phyloP scores from a whole-genome alignment of 805 yeast species.

The Saturnispora bothae region DNA sequence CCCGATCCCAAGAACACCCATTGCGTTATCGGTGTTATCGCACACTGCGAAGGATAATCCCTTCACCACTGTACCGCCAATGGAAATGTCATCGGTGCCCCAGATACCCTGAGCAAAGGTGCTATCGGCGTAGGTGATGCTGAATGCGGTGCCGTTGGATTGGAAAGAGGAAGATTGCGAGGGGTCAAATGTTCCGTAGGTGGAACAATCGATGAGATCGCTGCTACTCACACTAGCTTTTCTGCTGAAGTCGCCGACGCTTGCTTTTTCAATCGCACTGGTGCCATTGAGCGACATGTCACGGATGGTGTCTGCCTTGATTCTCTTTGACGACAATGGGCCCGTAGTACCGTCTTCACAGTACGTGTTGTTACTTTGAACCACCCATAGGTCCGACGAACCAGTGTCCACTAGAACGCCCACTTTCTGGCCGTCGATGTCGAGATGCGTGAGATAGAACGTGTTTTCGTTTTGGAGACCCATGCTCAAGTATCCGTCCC shows the following conservation, averaged over 20 bases:
- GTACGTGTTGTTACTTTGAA: slow-evolving; percentile 38
- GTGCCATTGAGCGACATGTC: slow-evolving; percentile 2
- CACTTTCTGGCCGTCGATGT: slow-evolving; percentile 39
- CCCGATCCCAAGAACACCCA: slow-evolving; percentile 72
- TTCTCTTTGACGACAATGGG: slow-evolving; percentile 8
- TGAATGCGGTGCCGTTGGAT: slow-evolving; percentile 32
- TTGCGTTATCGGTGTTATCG: slow-evolving; percentile 46
- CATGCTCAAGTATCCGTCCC: slow-evolving; percentile 22
- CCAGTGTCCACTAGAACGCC: slow-evolving; percentile 63
- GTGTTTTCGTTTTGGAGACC: slow-evolving; percentile 29
- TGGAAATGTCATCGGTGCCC: slow-evolving; percentile 51
- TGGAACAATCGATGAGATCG: slow-evolving; percentile 28
- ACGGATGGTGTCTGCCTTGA: slow-evolving; percentile 1
- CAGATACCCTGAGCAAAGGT: slow-evolving; percentile 39
- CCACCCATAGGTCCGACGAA: slow-evolving; percentile 64
- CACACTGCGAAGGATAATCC: slow-evolving; percentile 67
- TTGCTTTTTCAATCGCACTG: not conserved
- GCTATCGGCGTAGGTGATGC: slow-evolving; percentile 38
- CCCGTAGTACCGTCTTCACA: slow-evolving; percentile 22
- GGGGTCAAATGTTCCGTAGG: slow-evolving; percentile 39
- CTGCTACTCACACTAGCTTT: not conserved
- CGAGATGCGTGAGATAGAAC: slow-evolving; percentile 36
- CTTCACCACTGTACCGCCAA: slow-evolving; percentile 39
- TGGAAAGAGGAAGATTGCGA: slow-evolving; percentile 29
- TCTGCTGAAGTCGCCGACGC: not conserved